These are phyloP conservation scores for Boletellus emodensis DNA, from an alignment of 768 basidiomycete genomes.

Conservation along the genomic window DNA sequence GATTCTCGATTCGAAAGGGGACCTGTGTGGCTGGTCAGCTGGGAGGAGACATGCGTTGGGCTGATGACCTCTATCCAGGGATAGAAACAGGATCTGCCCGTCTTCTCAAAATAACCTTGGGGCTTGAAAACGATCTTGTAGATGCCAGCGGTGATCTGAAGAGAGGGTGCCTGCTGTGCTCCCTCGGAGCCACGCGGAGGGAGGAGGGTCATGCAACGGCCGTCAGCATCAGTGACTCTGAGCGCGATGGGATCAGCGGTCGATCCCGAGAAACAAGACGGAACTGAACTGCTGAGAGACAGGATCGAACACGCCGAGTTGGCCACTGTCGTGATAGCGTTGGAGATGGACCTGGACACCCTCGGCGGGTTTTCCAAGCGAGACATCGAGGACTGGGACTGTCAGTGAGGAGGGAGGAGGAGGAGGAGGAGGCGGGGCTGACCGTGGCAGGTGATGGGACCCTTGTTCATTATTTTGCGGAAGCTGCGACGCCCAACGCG, in stretches of 20 bases:
- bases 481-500: too few species aligned
- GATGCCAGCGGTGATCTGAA: slow-evolving; percentile 42
- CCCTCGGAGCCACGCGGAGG: slow-evolving; percentile 48
- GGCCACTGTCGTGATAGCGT: slow-evolving; percentile 37
- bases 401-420: not conserved
- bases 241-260: not conserved
- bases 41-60: not conserved
- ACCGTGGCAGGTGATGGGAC: slow-evolving; percentile 91
- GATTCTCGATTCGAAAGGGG: slow-evolving; percentile 66
- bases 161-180: slow-evolving; percentile 27
- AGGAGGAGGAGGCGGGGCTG: slow-evolving; percentile 13
- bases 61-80: slow-evolving; percentile 80
- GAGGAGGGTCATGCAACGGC: slow-evolving; percentile 76
- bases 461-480: too few species aligned
- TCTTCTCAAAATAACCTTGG: slow-evolving; percentile 71
- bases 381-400: slow-evolving; percentile 75
- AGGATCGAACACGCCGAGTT: slow-evolving; percentile 45
- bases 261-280: not conserved
- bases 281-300: slow-evolving; percentile 56
- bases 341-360: slow-evolving; percentile 67
- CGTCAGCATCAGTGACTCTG: slow-evolving; percentile 77
- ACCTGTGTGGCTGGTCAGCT: slow-evolving; percentile 47
- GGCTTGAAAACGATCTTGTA: slow-evolving; percentile 89
- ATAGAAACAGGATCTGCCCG: slow-evolving; percentile 71
- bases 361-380: slow-evolving; percentile 74